Base-by-base conservation (phyloP, 1,284 basidiomycete genomes). In the Cryptococcus sp. region DNA sequence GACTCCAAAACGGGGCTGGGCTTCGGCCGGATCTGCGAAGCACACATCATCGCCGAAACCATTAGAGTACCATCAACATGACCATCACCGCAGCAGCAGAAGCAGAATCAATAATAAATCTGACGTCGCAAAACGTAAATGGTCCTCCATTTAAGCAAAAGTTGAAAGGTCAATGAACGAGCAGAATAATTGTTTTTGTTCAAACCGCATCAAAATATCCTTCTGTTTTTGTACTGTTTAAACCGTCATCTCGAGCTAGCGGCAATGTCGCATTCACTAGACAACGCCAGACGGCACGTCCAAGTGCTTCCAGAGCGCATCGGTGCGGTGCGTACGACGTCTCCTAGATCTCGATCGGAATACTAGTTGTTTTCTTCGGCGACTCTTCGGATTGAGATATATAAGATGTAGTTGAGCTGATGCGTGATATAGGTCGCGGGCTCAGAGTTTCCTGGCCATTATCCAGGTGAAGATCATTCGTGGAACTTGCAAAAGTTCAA, bases 381-480 rank as follows among this genome's bases (percentile, higher is more conserved):
- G 44, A 25, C 49, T 42, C 54, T 17, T 13, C 23, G 3, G 23
- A 42, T 19, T 17, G 45, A 48, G 25, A 35, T 17, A 8, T 8
- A 46, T 50, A 46, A 16, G 17, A 17, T 42, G 31, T 57, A 50
- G 51, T 54, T 39, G 31, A 22, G 48, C 45, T 13, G 41, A 41
- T 52, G 19, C 27, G 47, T 19, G 40, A 13, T 25, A 13, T 58
- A 94, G 80, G 87, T 93, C 22, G 87, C 89, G 0, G 91, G 87
- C 66, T 88, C 88, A 8, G 89, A 94, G 62, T 94, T 87, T 73
- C 93, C 93, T 6, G 92, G 92, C 0, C 87, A 93, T 72, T 87
- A 89, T 70, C 88, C 91, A 0, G 85, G 82, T 41, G 89, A 94
- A 72, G 89, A 92, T 74, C 84, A 92, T 71, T 84, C 86, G 1